Evolutionary conservation across 1,284 basidiomycete species (phyloP).

Genomic region (Nidula niveotomentosa): DNA sequence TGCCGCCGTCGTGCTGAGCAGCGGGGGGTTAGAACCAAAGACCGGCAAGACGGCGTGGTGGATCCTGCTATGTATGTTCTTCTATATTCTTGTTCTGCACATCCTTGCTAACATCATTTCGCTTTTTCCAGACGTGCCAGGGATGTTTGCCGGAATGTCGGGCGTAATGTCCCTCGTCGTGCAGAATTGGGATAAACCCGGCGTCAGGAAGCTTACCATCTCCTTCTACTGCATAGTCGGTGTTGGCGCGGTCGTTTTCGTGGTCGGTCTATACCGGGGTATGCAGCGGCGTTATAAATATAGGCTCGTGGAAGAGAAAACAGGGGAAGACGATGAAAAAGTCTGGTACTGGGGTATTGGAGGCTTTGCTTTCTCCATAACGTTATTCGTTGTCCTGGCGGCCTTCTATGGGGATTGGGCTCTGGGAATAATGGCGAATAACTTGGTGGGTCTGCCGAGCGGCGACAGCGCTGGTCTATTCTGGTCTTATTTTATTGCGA

Average conservation of each 20-base stretch:
- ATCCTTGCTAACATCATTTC: background rate
- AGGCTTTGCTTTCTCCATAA: slow-evolving; percentile 12
- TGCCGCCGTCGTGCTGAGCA: background rate
- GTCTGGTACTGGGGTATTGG: slow-evolving; percentile 10
- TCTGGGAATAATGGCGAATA: slow-evolving; percentile 20
- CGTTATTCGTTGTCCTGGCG: slow-evolving; percentile 17
- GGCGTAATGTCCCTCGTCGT: slow-evolving; percentile 21
- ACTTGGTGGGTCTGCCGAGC: slow-evolving; percentile 18
- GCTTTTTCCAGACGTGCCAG: slow-evolving; percentile 14
- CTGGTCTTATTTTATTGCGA: slow-evolving; percentile 22
- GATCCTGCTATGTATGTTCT: slow-evolving; percentile 16
- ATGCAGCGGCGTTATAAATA: background rate
- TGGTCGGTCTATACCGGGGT: slow-evolving; percentile 8
- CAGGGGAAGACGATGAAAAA: slow-evolving; percentile 9
- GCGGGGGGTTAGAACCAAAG: background rate
- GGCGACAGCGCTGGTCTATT: slow-evolving; percentile 18
- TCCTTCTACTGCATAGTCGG: slow-evolving; percentile 20
- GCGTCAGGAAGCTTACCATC: slow-evolving; percentile 16
- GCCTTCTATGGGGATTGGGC: slow-evolving; percentile 3
- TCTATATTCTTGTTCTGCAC: too few species aligned
- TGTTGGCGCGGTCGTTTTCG: slow-evolving; percentile 13
- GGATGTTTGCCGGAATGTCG: slow-evolving; percentile 22
- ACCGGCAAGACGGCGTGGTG: slow-evolving; percentile 15
- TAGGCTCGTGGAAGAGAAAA: slow-evolving; percentile 6
- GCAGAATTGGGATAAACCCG: slow-evolving; percentile 12